Base-by-base conservation (phyloP, 306 rosid species). In the Cicer bijugum region DNA sequence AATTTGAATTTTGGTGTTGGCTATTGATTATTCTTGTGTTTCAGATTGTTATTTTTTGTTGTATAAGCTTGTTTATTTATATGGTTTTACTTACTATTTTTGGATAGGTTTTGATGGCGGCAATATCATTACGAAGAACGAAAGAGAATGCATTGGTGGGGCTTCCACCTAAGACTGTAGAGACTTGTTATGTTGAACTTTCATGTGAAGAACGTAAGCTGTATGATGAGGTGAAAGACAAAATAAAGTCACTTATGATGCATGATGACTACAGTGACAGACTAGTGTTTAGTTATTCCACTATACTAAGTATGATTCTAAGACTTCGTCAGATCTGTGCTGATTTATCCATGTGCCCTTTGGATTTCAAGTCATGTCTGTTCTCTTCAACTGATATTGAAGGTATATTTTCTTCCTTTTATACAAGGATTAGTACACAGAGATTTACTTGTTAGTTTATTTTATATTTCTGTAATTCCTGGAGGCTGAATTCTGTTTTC, bases 291-390 rank as follows among this genome's bases (percentile, higher is more conserved):
- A 76, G 88, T 72, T 87, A 84, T 77, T 75, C 90, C 9, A 74
- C 87, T 14, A 39, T 92, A 33, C 87, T 89, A 8, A 75, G 93
- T 82, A 83, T 78, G 51, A 78, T 90, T 80, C 74, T 88, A 72
- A 85, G 87, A 55, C 97, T 92, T 67, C 92, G 96, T 42, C 97
- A 92, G 82, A 87, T 92, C 70, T 92, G 98, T 79, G 79, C 86
- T 40, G 89, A 92, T 79, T 44, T 44, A 38, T 83, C 92, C 0
- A 72, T 90, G 89, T 90, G 92, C 76, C 92, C 97, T 14, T 74
- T 84, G 59, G 82, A 85, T 80, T 81, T 80, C 77, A 79, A 59
- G 65, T 85, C 89, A 3, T 39, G 37, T 69, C 40, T 82, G 53
- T 69, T 83, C 45, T 85, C 87, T 72, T 75, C 86, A 8, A 66